phyloP scores from a whole-genome alignment of 2,329 filamentous ascomycete genomes.

The Paramyrothecium sp. region DNA sequence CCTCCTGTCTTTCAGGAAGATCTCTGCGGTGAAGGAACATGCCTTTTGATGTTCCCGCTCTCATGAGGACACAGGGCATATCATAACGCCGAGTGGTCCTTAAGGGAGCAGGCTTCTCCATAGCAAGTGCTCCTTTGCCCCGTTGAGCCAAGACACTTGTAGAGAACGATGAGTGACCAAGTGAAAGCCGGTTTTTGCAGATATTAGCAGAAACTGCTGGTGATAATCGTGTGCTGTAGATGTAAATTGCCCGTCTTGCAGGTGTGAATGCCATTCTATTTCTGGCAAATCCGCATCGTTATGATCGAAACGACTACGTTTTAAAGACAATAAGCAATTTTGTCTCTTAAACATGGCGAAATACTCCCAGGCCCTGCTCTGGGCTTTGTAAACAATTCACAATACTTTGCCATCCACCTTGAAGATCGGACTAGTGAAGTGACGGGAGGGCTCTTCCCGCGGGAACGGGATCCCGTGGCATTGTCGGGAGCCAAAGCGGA shows the following conservation, averaged over 20 bases:
- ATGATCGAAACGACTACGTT: too few species aligned
- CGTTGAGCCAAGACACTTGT: background rate
- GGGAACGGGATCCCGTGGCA: background rate
- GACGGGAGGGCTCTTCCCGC: background rate
- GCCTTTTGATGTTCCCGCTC: slow-evolving; percentile 62
- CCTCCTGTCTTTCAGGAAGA: slow-evolving; percentile 42
- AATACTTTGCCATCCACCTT: background rate
- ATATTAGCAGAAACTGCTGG: too few species aligned
- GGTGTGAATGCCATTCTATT: too few species aligned
- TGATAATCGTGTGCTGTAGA: too few species aligned
- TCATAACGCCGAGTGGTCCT: slow-evolving; percentile 9
- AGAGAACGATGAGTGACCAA: background rate
- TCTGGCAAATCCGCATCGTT: too few species aligned
- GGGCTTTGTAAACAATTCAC: too few species aligned
- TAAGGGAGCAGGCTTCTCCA: background rate
- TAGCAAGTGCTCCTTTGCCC: background rate
- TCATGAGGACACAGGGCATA: slow-evolving; percentile 56
- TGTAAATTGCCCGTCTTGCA: too few species aligned
- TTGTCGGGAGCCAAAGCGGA: background rate
- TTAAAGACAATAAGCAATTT: too few species aligned
- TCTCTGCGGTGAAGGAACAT: slow-evolving; percentile 55
- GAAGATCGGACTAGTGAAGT: background rate
- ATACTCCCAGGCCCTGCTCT: too few species aligned
- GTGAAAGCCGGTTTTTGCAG: too few species aligned
- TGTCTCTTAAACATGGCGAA: too few species aligned